Percentiles rank a stretch among this genome's conserved stretches.
phyloP scores from a whole-genome alignment of 2,329 filamentous ascomycete species.

The Microdochium nivale region DNA sequence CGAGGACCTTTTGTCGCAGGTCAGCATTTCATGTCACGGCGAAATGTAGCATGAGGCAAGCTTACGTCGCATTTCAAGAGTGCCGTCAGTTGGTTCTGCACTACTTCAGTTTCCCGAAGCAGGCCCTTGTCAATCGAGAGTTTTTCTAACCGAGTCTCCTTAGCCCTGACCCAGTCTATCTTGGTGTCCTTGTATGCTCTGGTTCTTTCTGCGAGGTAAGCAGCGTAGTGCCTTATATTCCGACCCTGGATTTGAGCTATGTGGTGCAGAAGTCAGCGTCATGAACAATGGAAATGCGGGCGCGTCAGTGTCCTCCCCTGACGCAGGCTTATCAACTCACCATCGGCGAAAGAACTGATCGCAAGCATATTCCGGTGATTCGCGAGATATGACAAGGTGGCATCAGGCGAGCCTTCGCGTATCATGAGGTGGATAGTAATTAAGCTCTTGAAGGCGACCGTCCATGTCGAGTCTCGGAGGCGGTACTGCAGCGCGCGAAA shows the following conservation, averaged over 20 bases:
- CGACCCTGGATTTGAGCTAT: constrained; percentile 87
- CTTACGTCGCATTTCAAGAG: constrained; percentile 83
- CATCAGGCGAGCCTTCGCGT: constrained; percentile 82
- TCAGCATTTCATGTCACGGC: background rate
- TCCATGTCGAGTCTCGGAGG: constrained; percentile 95
- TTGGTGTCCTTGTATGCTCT: constrained; percentile 76
- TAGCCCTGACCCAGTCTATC: constrained; percentile 80
- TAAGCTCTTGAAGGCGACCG: constrained; percentile 96
- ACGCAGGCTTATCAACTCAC: constrained; percentile 39
- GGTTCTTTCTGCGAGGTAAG: constrained; percentile 77
- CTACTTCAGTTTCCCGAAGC: constrained; percentile 79
- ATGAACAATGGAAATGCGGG: background rate
- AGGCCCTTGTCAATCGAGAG: constrained; percentile 87
- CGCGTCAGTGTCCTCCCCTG: background rate
- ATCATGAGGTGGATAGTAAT: constrained; percentile 98
- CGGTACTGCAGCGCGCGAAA: constrained; percentile 86
- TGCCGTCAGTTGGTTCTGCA: constrained; percentile 80
- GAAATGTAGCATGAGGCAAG: constrained; percentile 9
- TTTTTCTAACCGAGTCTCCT: constrained; percentile 75
- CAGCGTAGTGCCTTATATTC: constrained; percentile 87
- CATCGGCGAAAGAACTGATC: constrained; percentile 86
- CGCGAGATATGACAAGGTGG: constrained; percentile 76
- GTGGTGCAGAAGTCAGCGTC: constrained; percentile 10
- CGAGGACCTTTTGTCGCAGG: constrained; percentile 55
- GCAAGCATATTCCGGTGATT: constrained; percentile 76